A percentile compares a stretch with the other conserved stretches of the same genome.
These are phyloP conservation scores for Salicornia ramosissima DNA, from an alignment of 148 eudicot species.

Conservation along the genomic window DNA sequence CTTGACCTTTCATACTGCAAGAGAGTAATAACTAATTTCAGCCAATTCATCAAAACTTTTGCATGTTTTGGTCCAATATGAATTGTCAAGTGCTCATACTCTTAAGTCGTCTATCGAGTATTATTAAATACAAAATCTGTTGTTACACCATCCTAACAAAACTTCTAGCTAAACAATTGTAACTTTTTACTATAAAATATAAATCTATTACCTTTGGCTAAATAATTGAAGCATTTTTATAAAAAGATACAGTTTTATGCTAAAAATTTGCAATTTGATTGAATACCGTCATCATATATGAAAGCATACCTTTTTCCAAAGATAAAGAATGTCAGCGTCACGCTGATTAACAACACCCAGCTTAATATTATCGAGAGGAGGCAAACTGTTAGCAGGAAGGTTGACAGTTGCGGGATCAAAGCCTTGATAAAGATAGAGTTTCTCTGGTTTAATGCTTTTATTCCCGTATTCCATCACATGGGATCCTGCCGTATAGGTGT, in stretches of 20 bases:
- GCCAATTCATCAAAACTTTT: neutral
- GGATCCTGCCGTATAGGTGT: constrained; percentile 48
- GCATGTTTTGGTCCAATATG: neutral
- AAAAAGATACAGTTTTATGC: no score
- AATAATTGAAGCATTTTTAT: no score
- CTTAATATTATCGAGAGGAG: constrained; percentile 13
- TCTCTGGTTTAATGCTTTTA: constrained; percentile 53
- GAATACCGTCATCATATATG: neutral
- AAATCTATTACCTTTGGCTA: no score
- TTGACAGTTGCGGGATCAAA: constrained; percentile 42
- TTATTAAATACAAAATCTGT: no score
- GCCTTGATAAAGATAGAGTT: constrained; percentile 47
- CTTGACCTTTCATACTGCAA: constrained; percentile 50
- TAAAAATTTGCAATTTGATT: no score
- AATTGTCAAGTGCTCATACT: neutral
- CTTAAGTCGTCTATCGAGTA: neutral
- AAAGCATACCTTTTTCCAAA: constrained; percentile 58
- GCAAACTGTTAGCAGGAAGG: constrained; percentile 42
- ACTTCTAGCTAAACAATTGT: no score
- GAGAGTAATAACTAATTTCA: neutral
- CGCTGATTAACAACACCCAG: constrained; percentile 83
- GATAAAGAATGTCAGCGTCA: constrained; percentile 78
- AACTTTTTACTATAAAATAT: no score
- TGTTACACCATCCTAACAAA: no score
- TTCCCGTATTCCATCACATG: constrained; percentile 97